Percentiles rank a stretch among this genome's conserved stretches.
phyloP scores from a whole-genome alignment of 1,284 basidiomycete genomes.

The Austroboletus niveus region DNA sequence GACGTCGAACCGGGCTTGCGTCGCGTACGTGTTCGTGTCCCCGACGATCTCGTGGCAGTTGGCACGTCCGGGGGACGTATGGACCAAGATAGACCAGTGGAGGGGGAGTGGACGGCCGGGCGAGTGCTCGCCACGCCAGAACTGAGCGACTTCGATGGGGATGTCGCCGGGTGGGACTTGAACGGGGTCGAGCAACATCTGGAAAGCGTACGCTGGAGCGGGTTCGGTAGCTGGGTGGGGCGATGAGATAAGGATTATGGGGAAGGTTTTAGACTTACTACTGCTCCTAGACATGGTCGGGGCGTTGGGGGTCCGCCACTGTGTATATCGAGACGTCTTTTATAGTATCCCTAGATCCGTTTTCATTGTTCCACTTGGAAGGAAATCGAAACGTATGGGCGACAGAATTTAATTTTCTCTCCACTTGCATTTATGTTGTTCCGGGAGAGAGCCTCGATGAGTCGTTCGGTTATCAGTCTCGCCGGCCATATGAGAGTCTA shows the following conservation, averaged over 20 bases:
- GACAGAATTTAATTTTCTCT: not conserved
- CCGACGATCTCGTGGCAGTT: constrained; percentile 29
- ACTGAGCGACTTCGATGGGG: constrained; percentile 28
- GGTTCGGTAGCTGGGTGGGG: not conserved
- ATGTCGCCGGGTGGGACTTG: constrained; percentile 16
- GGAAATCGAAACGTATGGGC: not conserved
- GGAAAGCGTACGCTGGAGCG: not conserved
- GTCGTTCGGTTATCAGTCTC: too few species aligned
- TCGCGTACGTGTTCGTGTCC: constrained; percentile 22
- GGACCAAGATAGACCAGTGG: constrained; percentile 29
- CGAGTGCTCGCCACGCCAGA: constrained; percentile 24
- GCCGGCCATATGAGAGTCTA: too few species aligned
- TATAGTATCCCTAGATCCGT: not conserved
- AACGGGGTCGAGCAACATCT: constrained; percentile 17
- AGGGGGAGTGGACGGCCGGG: constrained; percentile 16
- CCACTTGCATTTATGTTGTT: not conserved
- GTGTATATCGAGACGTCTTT: not conserved
- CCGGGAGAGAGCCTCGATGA: not conserved
- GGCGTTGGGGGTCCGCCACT: not conserved
- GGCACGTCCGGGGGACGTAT: constrained; percentile 15
- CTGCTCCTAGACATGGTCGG: not conserved
- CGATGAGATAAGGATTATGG: not conserved
- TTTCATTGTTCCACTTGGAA: not conserved
- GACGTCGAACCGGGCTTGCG: constrained; percentile 15
- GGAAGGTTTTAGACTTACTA: not conserved